Conservation (phyloP, 1,284 basidiomycete genomes). For the Trichosporon faecale region DNA sequence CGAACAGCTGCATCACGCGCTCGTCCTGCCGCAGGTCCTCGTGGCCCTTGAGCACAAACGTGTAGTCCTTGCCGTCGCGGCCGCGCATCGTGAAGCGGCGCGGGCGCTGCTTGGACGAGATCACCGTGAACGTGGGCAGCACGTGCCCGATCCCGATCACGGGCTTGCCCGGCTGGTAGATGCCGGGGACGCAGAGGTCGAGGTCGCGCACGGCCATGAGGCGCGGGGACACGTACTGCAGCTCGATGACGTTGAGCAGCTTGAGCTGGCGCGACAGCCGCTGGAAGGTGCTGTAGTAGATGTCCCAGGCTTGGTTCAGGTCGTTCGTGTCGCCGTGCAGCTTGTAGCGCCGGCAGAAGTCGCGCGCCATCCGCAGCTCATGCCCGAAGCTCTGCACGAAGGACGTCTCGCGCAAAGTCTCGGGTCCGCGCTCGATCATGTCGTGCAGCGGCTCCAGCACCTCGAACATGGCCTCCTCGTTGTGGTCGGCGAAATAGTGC, state of each 20-base stretch:
- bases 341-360: conserved; percentile 83
- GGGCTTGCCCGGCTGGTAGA: conserved; percentile 85
- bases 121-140: conserved; percentile 81
- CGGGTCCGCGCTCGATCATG: conserved; percentile 84
- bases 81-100: conserved; percentile 84
- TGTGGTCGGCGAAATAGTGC: conserved; percentile 95
- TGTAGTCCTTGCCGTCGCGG: conserved; percentile 89
- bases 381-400: conserved; percentile 93
- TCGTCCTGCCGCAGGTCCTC: conserved; percentile 99
- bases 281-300: conserved; percentile 98
- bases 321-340: conserved; percentile 84
- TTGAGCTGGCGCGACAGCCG: conserved; percentile 94
- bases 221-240: conserved; percentile 96
- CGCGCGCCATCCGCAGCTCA: conserved; percentile 90
- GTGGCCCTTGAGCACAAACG: conserved; percentile 94
- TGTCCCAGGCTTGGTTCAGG: conserved; percentile 98
- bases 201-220: conserved; percentile 84
- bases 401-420: conserved; percentile 90
- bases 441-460: conserved; percentile 92
- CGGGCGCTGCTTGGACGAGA: conserved; percentile 97
- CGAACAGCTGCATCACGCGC: conserved; percentile 98
- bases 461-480: conserved; percentile 98
- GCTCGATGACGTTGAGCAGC: conserved; percentile 82
- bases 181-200: conserved; percentile 93
- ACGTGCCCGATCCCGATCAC: conserved; percentile 83